Evolutionary conservation across 169 alveolate species (phyloP), one percentile per base, ranked within the genome.

Genomic region (Toxoplasma gondii): DNA sequence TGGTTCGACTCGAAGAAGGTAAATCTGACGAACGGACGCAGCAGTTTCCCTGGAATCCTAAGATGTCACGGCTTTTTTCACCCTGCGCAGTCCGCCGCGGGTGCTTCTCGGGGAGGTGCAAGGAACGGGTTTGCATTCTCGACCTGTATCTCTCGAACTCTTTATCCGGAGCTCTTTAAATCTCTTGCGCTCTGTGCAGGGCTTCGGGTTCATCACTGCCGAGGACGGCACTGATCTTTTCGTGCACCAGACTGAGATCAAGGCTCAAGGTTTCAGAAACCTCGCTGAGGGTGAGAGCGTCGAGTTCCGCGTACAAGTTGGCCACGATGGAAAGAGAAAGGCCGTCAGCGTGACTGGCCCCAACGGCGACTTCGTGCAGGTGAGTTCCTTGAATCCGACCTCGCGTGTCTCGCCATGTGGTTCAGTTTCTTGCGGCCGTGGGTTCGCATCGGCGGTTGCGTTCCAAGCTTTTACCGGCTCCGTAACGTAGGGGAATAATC

Each of bases 291-390:
- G 93, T 38, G 98, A 97, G 87, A 81, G 93, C 70, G 98, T 93
- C 49, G 95, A 93, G 58, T 93, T 93, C 88, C 97, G 95, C 36
- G 96, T 97, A 39, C 96, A 95, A 78, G 80, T 95, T n/a, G 98
- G 96, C 69, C 96, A 95, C 44, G 94, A 96, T 80, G 97, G 97
- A 27, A 95, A 96, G 83, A 92, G 95, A 54, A 97, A 97, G 96
- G 98, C 98, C 83, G 97, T 97, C 39, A 82, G 88, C 88, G 98
- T 97, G 70, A 96, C 98, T 82, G 98, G 98, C 34, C 97, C 98
- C 27, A 95, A 95, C 69, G 98, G 98, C 29, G 96, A 88, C 34
- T 96, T 94, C 49, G 98, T 97, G 41, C 91, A 94, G 94, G 98
- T 98, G 43, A 92, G 95, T 41, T 78, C 58, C 93, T 1, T 81